Percentiles rank a stretch among this genome's conserved stretches.
Evolutionary conservation across 163 green algal species (phyloP).

Genomic region (Coccomyxa subellipsoidea): DNA sequence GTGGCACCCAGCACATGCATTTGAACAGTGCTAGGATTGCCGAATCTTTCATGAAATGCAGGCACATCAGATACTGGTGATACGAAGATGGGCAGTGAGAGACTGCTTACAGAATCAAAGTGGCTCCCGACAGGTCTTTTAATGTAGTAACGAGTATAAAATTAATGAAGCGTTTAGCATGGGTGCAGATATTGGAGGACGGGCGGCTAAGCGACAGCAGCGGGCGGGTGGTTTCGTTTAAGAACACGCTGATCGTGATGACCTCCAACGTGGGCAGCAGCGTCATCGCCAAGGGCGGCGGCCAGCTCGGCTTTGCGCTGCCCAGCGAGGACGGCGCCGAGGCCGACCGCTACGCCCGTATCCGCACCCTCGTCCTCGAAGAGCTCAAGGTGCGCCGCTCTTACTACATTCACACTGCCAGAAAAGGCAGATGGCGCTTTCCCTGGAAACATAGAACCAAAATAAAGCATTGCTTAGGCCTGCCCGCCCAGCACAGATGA

Average conservation of each 20-base stretch:
- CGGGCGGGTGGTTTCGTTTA: conserved; percentile 86
- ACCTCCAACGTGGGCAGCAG: conserved; percentile 88
- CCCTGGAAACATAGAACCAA: too few relatives aligned
- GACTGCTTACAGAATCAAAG: too few relatives aligned
- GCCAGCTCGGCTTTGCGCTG: conserved; percentile 63
- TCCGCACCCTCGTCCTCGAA: conserved; percentile 60
- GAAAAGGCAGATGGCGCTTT: too few relatives aligned
- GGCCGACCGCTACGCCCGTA: conserved; percentile 39
- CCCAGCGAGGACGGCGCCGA: not conserved
- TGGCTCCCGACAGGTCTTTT: too few relatives aligned
- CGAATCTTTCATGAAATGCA: not conserved
- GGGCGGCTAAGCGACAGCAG: conserved; percentile 78
- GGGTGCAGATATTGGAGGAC: conserved; percentile 84
- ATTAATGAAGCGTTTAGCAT: not conserved
- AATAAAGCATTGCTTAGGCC: too few relatives aligned
- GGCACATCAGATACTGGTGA: not conserved
- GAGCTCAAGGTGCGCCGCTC: conserved; percentile 64
- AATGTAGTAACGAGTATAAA: too few relatives aligned
- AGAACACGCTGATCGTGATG: conserved; percentile 89
- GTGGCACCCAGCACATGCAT: not conserved
- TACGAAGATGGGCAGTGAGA: too few relatives aligned
- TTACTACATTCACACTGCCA: too few relatives aligned
- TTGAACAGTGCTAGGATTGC: too few relatives aligned
- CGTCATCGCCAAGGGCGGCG: conserved; percentile 67
- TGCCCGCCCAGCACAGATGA: too few relatives aligned